Evolutionary conservation across 164 flowering plant genomes (phyloP), one percentile per base, ranked within the genome.

Genomic region (Piper betle): DNA sequence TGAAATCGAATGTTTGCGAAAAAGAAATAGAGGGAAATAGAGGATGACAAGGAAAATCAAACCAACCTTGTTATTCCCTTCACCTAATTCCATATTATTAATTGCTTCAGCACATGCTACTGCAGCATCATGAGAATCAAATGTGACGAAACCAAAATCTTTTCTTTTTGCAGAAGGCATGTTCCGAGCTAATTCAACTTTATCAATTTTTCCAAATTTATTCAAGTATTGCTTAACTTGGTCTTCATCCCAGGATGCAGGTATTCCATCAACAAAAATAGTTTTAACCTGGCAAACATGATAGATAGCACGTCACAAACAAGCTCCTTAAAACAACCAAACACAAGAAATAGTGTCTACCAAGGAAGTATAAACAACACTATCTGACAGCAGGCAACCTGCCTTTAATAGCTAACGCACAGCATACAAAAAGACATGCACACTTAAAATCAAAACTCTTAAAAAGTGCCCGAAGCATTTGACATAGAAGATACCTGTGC

Each of bases 181-280:
- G 68, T 93, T 93, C 43, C 97, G 83, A 3, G 99, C 97, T 74
- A 93, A 95, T 68, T 93, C 97, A 68, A 93, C 74, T 81, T 85
- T 93, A 61, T 85, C 93, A 66, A 93, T 70, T 55, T 67, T 77
- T 16, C 99, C 99, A 80, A 81, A 88, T 61, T 76, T 82, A 73
- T 85, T 83, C 4, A 93, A 84, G 61, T 81, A 77, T 19, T 75
- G 82, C 37, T 78, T 76, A 39, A 93, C 95, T 69, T 74, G 84
- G 42, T 85, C 93, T 72, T 93, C 99, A 81, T 90, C 91, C 99
- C 99, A 93, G 50, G 99, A 82, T 56, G 95, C 77, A 71, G 88
- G 87, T 53, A 93, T 65, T 42, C 95, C 87, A 77, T 93, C 99
- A 56, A 93, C 74, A 76, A 93, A 93, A 18, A 93, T 87, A 12